Conservation (phyloP, 1,284 basidiomycete species). For the Wallemia ichthyophaga region DNA sequence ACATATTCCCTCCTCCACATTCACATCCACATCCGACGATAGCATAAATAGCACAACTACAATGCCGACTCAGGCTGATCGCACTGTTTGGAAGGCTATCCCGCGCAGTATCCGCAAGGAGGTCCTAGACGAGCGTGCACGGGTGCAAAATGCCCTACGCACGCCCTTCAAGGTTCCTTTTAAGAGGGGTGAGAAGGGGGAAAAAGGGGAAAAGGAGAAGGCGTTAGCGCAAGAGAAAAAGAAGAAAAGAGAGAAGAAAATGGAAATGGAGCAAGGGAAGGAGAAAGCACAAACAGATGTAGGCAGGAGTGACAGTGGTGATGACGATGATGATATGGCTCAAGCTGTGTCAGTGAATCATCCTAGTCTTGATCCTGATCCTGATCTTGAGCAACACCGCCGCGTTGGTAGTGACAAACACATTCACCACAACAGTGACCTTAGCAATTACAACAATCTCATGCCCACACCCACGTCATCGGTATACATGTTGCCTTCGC, state of each 20-base stretch:
- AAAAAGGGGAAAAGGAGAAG: background rate
- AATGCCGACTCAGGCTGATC: conserved; percentile 29
- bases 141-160: background rate
- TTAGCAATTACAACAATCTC: no score
- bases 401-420: no score
- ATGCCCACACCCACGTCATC: background rate
- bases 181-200: background rate
- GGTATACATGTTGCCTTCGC: conserved; percentile 14
- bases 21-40: background rate
- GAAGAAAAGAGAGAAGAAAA: background rate
- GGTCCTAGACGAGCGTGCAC: conserved; percentile 28
- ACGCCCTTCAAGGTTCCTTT: background rate
- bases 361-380: no score
- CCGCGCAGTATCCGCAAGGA: conserved; percentile 39
- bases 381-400: no score
- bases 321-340: no score
- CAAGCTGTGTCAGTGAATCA: no score
- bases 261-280: no score
- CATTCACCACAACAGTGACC: no score
- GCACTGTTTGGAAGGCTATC: conserved; percentile 35
- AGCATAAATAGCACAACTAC: background rate
- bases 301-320: no score
- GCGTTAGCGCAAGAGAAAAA: background rate
- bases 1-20: no score
- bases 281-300: no score